Conservation (phyloP, 2,329 filamentous ascomycete genomes). For the Magnaporthiopsis incrustans region DNA sequence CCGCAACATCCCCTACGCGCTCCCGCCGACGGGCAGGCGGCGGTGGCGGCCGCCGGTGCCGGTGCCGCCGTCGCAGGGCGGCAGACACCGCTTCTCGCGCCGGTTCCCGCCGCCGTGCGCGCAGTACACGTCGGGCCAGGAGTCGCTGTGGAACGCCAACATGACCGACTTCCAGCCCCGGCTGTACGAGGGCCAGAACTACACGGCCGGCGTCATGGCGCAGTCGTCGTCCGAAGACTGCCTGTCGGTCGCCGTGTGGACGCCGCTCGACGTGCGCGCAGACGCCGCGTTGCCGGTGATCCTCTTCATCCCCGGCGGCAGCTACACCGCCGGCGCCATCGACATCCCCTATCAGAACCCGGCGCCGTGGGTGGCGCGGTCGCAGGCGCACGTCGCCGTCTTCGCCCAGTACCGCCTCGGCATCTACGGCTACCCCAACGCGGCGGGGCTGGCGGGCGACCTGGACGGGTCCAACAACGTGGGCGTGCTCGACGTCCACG, state of each 20-base stretch:
- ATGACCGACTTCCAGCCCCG: constrained; percentile 23
- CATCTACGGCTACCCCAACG: constrained; percentile 25
- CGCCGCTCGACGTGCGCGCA: constrained; percentile 7
- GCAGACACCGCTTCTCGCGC: constrained; percentile 11
- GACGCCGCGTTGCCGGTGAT: constrained; percentile 11
- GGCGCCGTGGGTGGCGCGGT: constrained; percentile 11
- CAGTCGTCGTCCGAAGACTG: constrained; percentile 18
- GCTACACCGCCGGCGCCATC: constrained; percentile 11
- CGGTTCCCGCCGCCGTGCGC: constrained; percentile 18
- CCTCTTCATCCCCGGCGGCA: constrained; percentile 22
- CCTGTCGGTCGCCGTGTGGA: constrained; percentile 11
- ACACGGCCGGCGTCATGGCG: constrained; percentile 16
- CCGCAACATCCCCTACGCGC: constrained; percentile 28
- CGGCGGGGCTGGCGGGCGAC: constrained; percentile 20
- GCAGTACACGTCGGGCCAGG: constrained; percentile 17
- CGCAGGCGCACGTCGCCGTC: constrained; percentile 24
- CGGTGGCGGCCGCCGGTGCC: constrained; percentile 12
- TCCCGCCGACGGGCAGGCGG: constrained; percentile 16
- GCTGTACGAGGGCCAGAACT: constrained; percentile 21
- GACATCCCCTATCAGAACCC: constrained; percentile 13
- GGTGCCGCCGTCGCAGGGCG: neutral
- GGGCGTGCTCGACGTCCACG: constrained; percentile 40
- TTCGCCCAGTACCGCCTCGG: constrained; percentile 31
- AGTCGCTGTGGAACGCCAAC: constrained; percentile 20
- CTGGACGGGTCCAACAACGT: constrained; percentile 42